Evolutionary conservation across 176 grass and related monocot genomes (phyloP), one percentile per base, ranked within the genome.

Genomic region (Paspalum notatum): DNA sequence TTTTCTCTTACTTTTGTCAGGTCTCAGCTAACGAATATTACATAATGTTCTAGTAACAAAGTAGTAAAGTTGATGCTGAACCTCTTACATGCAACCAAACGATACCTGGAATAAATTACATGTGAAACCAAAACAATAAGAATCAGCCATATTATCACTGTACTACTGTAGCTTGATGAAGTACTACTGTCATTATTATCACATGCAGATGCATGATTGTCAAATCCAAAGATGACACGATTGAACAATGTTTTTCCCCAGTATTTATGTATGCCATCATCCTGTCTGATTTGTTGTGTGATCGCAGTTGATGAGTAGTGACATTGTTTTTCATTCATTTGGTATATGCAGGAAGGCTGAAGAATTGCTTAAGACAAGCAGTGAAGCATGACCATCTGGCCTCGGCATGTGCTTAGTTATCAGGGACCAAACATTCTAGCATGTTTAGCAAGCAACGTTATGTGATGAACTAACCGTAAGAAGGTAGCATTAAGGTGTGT

Each of bases 311-410:
- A 59, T 26, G 32, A 22, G 13, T 18, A 25, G 12, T 53, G 5
- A 57, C 7, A 47, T 7, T 24, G 11, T 61, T 48, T 48, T 14
- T 12, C 22, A 27, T 80, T 27, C 12, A 17, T 56, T 46, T 37
- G 12, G 59, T 47, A 47, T 39, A 40, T 53, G 27, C 68, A 63
- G 56, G 32, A 64, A 73, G 46, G 57, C 45, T 41, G 26, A 5
- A 20, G 18, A 82, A 15, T 47, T 81, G 17, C 60, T 21, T 46
- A 66, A 67, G 13, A 48, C 14, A 26, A 40, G 79, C 41, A 49
- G 17, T 47, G 66, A 80, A 26, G 22, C 40, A 56, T 26, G 47
- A 22, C 24, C 7, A 0, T 67, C 12, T 15, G 4, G 7, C 25
- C 70, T 59, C 24, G 46, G 55, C 41, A 25, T 25, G 26, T 62